Percentiles rank a stretch among this genome's conserved stretches.
phyloP scores from a whole-genome alignment of 371 early-diverging fungal genomes.

The Mucor mucedo region DNA sequence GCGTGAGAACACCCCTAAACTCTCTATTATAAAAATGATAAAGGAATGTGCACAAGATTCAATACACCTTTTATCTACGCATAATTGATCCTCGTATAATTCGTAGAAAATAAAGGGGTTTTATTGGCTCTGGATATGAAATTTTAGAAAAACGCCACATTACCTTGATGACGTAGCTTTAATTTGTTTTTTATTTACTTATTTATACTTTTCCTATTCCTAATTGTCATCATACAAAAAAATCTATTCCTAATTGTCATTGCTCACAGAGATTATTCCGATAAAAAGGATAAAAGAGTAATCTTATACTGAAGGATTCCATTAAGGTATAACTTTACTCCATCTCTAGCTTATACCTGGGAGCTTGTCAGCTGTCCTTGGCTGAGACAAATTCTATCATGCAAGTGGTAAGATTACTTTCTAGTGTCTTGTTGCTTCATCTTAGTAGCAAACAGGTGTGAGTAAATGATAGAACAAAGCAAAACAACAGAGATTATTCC shows the following conservation, averaged over 20 bases:
- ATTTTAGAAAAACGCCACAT: too few species aligned
- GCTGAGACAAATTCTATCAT: slow-evolving; percentile 10
- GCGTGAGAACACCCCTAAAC: too few species aligned
- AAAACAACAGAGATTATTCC: slow-evolving; percentile 7
- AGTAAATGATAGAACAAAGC: not conserved
- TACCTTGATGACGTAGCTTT: too few species aligned
- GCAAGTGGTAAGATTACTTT: slow-evolving; percentile 18
- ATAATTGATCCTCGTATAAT: too few species aligned
- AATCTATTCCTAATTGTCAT: slow-evolving; percentile 1
- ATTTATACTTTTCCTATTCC: not conserved
- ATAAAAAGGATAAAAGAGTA: slow-evolving; percentile 9
- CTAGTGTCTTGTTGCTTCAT: slow-evolving; percentile 21
- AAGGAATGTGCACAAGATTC: too few species aligned
- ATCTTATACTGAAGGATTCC: slow-evolving; percentile 16
- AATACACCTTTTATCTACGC: too few species aligned
- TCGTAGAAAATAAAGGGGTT: too few species aligned
- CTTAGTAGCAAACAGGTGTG: slow-evolving; percentile 13
- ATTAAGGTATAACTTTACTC: slow-evolving; percentile 20
- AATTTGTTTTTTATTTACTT: not conserved
- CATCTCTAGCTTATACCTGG: slow-evolving; percentile 17
- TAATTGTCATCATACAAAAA: too few species aligned
- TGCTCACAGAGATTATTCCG: slow-evolving; percentile 10
- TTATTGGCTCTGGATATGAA: too few species aligned
- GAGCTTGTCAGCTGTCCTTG: slow-evolving; percentile 19
- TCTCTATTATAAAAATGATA: too few species aligned